Conservation (phyloP, 345 rosid genomes). For the Corymbia maculata region DNA sequence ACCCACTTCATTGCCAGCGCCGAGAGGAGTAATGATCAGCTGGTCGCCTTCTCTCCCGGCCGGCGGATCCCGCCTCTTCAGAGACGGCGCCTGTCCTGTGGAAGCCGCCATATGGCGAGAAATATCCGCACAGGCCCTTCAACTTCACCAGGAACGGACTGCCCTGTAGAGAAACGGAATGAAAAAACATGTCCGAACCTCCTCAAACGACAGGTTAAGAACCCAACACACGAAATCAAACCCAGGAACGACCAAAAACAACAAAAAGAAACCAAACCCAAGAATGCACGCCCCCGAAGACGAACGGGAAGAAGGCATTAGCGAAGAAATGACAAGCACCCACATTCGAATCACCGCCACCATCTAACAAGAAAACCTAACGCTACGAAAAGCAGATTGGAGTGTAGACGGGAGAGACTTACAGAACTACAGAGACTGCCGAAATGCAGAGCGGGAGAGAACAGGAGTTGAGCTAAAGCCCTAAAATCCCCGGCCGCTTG, state of each 20-base stretch:
- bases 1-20: slow-evolving; percentile 95
- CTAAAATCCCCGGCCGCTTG: not conserved
- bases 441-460: not conserved
- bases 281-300: not conserved
- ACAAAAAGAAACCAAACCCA: not conserved
- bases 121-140: not conserved
- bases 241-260: not conserved
- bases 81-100: slow-evolving; percentile 24
- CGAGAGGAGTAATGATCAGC: slow-evolving; percentile 69
- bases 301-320: not conserved
- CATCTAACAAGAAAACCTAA: not conserved
- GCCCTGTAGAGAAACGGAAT: not conserved
- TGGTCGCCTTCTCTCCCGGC: slow-evolving; percentile 61
- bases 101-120: slow-evolving; percentile 38
- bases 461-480: not conserved
- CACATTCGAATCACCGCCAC: not conserved
- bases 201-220: not conserved
- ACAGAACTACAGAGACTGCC: not conserved
- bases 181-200: not conserved
- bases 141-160: not conserved
- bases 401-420: not conserved
- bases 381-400: not conserved
- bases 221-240: not conserved
- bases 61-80: slow-evolving; percentile 65
- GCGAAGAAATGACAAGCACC: not conserved